These are phyloP conservation scores for Breynia disticha DNA, from an alignment of 441 rosid species.

Conservation along the genomic window DNA sequence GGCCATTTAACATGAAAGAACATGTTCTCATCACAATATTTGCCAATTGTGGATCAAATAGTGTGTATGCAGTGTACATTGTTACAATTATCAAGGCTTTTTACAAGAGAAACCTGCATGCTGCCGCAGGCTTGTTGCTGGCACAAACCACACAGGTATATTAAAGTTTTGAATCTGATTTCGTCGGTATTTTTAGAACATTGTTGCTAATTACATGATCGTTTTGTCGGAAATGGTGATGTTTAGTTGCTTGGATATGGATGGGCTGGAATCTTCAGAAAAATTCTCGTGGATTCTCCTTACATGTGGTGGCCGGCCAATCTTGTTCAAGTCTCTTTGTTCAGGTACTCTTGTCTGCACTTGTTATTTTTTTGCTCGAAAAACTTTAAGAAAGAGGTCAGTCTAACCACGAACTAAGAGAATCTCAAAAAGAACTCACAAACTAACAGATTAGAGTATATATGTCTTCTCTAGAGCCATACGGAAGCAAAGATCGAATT, in stretches of 20 bases:
- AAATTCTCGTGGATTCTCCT: slow-evolving; percentile 68
- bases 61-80: slow-evolving; percentile 50
- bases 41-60: slow-evolving; percentile 49
- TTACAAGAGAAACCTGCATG: slow-evolving; percentile 36
- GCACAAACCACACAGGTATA: slow-evolving; percentile 73
- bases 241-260: slow-evolving; percentile 77
- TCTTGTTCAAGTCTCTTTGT: slow-evolving; percentile 69
- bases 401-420: too few relatives aligned
- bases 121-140: slow-evolving; percentile 48
- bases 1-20: slow-evolving; percentile 65
- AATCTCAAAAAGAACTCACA: too few relatives aligned
- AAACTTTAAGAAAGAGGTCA: too few relatives aligned
- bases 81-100: slow-evolving; percentile 55
- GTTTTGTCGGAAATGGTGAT: background rate
- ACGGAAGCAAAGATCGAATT: too few relatives aligned
- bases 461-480: too few relatives aligned
- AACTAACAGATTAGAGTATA: too few relatives aligned
- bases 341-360: slow-evolving; percentile 28
- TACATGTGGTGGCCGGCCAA: slow-evolving; percentile 90
- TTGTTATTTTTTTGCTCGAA: too few relatives aligned
- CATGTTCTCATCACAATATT: slow-evolving; percentile 65
- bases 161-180: too few relatives aligned
- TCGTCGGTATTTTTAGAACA: too few relatives aligned
- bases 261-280: slow-evolving; percentile 78
- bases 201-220: background rate